These are phyloP conservation scores for Stipa capillata DNA, from an alignment of 176 grass and related monocot species.

Conservation along the genomic window DNA sequence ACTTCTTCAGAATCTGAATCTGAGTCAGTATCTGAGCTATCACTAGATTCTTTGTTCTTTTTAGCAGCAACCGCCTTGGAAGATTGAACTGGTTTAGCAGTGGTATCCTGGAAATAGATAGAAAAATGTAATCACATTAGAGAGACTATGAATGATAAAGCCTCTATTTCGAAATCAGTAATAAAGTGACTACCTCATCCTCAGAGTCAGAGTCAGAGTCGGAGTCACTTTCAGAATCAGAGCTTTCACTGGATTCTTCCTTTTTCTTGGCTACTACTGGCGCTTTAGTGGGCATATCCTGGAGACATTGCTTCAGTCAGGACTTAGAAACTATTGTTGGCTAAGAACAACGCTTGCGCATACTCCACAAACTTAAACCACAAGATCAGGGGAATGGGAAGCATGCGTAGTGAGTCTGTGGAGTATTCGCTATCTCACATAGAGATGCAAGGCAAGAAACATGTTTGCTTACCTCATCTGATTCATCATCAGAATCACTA, in stretches of 20 bases:
- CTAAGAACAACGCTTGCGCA: not conserved
- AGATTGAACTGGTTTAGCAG: slow-evolving; percentile 26
- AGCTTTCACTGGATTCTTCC: slow-evolving; percentile 37
- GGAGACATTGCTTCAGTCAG: not conserved
- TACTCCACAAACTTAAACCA: not conserved
- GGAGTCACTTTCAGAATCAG: slow-evolving; percentile 32
- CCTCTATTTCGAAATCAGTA: not conserved
- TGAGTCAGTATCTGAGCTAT: slow-evolving; percentile 36
- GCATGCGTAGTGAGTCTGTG: too few species aligned
- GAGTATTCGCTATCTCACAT: too few species aligned
- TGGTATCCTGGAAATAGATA: slow-evolving; percentile 9
- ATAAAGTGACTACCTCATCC: slow-evolving; percentile 16
- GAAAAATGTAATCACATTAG: not conserved
- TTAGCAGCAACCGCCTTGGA: slow-evolving; percentile 23
- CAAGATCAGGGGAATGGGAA: not conserved
- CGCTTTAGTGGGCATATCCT: slow-evolving; percentile 13
- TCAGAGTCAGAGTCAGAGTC: slow-evolving; percentile 28
- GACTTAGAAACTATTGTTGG: not conserved
- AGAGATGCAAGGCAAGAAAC: too few species aligned
- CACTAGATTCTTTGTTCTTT: slow-evolving; percentile 33
- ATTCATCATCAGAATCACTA: slow-evolving; percentile 43
- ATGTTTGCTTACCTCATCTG: slow-evolving; percentile 21
- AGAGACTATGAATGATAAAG: not conserved
- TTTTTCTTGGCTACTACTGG: slow-evolving; percentile 16
- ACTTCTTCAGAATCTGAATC: slow-evolving; percentile 27